Evolutionary conservation across 345 rosid species (phyloP).

Genomic region (Isatis tinctoria): DNA sequence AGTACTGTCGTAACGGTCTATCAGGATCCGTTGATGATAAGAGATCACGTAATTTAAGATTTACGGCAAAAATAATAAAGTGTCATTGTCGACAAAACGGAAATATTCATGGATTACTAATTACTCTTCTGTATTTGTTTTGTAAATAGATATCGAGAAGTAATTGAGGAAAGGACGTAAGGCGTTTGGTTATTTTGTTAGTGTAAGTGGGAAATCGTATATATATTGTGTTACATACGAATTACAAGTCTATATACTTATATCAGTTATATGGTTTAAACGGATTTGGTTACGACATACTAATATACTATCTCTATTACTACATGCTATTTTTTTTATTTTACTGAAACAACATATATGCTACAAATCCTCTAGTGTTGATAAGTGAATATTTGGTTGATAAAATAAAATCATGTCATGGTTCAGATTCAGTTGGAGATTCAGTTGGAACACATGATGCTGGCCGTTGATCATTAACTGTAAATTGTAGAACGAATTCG

Average conservation of each 20-base stretch:
- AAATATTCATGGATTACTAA: neutral
- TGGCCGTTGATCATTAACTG: neutral
- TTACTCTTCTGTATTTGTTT: neutral
- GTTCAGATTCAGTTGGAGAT: neutral
- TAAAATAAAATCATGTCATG: neutral
- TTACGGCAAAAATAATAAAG: no score
- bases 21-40: conserved; percentile 42
- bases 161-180: no score
- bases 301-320: no score
- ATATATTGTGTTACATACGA: neutral
- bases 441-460: neutral
- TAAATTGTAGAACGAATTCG: neutral
- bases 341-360: neutral
- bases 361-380: neutral
- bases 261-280: neutral
- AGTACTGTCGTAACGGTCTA: conserved; percentile 34
- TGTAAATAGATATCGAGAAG: neutral
- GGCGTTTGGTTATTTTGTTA: neutral
- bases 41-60: conserved; percentile 34
- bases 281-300: neutral
- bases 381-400: neutral
- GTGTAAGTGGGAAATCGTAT: neutral
- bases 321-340: no score
- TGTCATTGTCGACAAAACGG: neutral
- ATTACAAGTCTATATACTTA: neutral